phyloP scores from a whole-genome alignment of 2,329 filamentous ascomycete genomes.

The Diaporthe ampelina region DNA sequence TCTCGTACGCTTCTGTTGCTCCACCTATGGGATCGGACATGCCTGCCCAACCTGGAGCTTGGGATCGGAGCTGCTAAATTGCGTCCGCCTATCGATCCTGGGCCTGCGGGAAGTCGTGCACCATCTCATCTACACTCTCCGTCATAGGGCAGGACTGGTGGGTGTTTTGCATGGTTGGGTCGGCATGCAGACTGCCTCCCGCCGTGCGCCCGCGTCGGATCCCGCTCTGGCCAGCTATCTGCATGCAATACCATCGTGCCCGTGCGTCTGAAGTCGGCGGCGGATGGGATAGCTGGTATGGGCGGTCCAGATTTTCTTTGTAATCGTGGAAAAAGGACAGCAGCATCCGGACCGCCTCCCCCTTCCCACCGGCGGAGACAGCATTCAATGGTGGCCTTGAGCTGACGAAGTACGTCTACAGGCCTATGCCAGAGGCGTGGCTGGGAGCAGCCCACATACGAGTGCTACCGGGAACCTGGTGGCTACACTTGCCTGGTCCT shows the following conservation, averaged over 20 bases:
- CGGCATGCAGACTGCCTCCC: conserved; percentile 51
- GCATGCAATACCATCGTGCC: conserved; percentile 34
- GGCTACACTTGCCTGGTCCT: conserved; percentile 92
- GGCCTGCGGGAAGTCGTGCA: conserved; percentile 16
- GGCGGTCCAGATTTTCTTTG: not conserved
- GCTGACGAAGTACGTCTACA: conserved; percentile 56
- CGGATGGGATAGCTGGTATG: conserved; percentile 20
- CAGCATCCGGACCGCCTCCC: conserved; percentile 35
- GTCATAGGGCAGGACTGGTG: conserved; percentile 47
- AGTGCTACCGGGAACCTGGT: conserved; percentile 79
- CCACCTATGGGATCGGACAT: conserved; percentile 19
- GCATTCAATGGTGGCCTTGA: conserved; percentile 6
- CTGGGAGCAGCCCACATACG: conserved; percentile 92
- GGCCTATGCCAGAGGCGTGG: conserved; percentile 94
- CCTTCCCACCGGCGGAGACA: conserved; percentile 39
- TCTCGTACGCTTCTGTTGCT: conserved; percentile 35
- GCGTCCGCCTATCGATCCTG: conserved; percentile 23
- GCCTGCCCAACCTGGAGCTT: conserved; percentile 16
- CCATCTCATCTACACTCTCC: conserved; percentile 28
- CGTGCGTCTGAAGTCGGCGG: conserved; percentile 23
- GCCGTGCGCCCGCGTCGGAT: conserved; percentile 43
- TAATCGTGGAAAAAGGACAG: not conserved
- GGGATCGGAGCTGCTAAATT: conserved; percentile 23
- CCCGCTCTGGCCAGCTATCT: conserved; percentile 33
- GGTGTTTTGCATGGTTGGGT: conserved; percentile 51